These are phyloP conservation scores for Aspergillus bertholletiae DNA, from an alignment of 495 filamentous ascomycete genomes.

Conservation along the genomic window DNA sequence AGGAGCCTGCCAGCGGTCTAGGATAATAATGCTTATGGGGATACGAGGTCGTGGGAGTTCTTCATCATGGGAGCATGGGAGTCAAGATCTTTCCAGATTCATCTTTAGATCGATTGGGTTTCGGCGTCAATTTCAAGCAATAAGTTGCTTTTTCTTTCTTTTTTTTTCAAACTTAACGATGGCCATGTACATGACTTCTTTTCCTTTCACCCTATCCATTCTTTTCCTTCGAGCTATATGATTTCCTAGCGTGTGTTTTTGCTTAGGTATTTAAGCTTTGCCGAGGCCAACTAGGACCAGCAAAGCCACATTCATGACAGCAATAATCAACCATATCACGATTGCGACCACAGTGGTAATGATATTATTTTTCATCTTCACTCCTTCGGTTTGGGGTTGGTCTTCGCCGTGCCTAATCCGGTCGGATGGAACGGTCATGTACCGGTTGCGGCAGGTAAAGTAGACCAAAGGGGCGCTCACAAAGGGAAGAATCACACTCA, in stretches of 20 bases:
- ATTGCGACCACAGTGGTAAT: slow-evolving; percentile 50
- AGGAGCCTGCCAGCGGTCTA: slow-evolving; percentile 56
- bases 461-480: slow-evolving; percentile 80
- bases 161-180: not conserved
- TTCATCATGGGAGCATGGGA: slow-evolving; percentile 16
- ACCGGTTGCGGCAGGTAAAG: slow-evolving; percentile 77
- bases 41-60: slow-evolving; percentile 5
- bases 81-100: slow-evolving; percentile 10
- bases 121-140: not conserved
- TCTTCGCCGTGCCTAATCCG: slow-evolving; percentile 22
- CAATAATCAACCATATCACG: slow-evolving; percentile 65
- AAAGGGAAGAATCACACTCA: slow-evolving; percentile 79
- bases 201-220: not conserved
- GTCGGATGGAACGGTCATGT: slow-evolving; percentile 65
- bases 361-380: slow-evolving; percentile 62
- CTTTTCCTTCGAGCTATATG: not conserved
- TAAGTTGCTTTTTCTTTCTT: not conserved
- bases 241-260: not conserved
- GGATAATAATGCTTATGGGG: slow-evolving; percentile 19
- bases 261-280: slow-evolving; percentile 28
- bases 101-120: not conserved
- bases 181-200: not conserved
- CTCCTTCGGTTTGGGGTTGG: slow-evolving; percentile 24
- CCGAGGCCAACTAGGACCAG: slow-evolving; percentile 65
- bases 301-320: slow-evolving; percentile 69